A percentile compares a stretch with the other conserved stretches of the same genome.
Conservation (phyloP, 345 rosid species). For the Reutealis trisperma region DNA sequence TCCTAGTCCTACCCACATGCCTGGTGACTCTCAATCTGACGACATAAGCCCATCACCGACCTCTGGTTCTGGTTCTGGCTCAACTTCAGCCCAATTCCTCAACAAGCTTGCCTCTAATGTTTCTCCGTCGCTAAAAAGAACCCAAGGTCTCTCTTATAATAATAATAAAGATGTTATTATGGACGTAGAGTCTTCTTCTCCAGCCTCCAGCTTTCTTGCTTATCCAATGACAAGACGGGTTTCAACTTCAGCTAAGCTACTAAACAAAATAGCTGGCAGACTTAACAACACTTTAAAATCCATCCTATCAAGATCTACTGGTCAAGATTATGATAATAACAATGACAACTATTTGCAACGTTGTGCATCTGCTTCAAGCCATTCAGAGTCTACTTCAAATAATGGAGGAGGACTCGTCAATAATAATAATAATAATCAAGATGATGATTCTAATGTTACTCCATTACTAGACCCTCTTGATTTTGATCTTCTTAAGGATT, state of each 20-base stretch:
- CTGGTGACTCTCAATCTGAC: too few relatives aligned
- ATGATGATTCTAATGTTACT: background rate
- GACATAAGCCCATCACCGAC: too few relatives aligned
- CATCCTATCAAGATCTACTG: slow-evolving; percentile 2
- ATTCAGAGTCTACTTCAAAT: background rate
- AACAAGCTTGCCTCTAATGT: background rate
- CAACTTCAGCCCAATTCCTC: slow-evolving; percentile 6
- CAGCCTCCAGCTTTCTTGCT: background rate
- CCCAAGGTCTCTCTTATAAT: background rate
- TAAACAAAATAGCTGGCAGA: slow-evolving; percentile 20
- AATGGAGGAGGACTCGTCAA: too few relatives aligned
- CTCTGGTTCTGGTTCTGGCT: background rate
- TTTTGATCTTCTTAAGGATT: background rate
- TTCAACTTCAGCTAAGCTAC: background rate
- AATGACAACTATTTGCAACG: background rate
- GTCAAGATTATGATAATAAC: background rate
- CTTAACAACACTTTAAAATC: slow-evolving; percentile 22
- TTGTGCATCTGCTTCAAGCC: background rate
- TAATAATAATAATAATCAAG: too few relatives aligned
- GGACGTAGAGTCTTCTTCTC: background rate
- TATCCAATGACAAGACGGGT: too few relatives aligned
- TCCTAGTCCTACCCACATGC: too few relatives aligned
- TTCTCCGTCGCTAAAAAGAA: background rate
- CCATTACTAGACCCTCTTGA: background rate
- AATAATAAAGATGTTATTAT: background rate